phyloP scores from a whole-genome alignment of 75 land plant species.

The Pinus taeda region DNA sequence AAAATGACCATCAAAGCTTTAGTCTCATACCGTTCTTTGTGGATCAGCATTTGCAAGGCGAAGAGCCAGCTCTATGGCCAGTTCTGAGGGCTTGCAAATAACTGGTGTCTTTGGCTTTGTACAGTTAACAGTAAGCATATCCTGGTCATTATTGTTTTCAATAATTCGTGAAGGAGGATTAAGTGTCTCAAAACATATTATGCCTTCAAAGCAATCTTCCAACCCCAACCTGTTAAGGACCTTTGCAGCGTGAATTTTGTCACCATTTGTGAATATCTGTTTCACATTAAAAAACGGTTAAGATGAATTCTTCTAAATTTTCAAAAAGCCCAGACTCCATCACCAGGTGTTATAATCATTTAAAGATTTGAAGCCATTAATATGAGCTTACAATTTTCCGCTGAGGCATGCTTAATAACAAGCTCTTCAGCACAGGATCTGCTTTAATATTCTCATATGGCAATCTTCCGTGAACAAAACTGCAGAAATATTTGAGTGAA shows the following conservation, averaged over 20 bases:
- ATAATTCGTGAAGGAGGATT: constrained; percentile 32
- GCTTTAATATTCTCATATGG: constrained; percentile 70
- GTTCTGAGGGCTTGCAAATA: constrained; percentile 32
- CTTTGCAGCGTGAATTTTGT: constrained; percentile 56
- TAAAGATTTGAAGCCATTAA: no score
- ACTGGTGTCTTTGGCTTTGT: background rate
- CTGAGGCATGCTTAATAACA: constrained; percentile 81
- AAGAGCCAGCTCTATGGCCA: constrained; percentile 22
- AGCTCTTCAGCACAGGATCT: constrained; percentile 58
- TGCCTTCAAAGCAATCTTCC: constrained; percentile 83
- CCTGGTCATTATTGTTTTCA: constrained; percentile 7
- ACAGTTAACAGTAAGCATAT: background rate
- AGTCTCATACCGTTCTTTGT: constrained; percentile 12
- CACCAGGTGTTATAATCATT: no score
- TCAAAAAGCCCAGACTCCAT: background rate
- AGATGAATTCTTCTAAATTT: background rate
- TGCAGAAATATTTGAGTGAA: background rate
- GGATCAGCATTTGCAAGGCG: constrained; percentile 23
- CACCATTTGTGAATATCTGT: constrained; percentile 82
- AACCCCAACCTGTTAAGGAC: constrained; percentile 59
- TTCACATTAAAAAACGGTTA: constrained; percentile 1
- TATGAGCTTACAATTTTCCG: constrained; percentile 62
- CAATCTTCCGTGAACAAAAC: constrained; percentile 59
- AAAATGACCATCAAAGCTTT: background rate
- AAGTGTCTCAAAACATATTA: constrained; percentile 83